A percentile compares a stretch with the other conserved stretches of the same genome.
Evolutionary conservation across 2,329 filamentous ascomycete genomes (phyloP).

Genomic region (Zasmidium angulare): DNA sequence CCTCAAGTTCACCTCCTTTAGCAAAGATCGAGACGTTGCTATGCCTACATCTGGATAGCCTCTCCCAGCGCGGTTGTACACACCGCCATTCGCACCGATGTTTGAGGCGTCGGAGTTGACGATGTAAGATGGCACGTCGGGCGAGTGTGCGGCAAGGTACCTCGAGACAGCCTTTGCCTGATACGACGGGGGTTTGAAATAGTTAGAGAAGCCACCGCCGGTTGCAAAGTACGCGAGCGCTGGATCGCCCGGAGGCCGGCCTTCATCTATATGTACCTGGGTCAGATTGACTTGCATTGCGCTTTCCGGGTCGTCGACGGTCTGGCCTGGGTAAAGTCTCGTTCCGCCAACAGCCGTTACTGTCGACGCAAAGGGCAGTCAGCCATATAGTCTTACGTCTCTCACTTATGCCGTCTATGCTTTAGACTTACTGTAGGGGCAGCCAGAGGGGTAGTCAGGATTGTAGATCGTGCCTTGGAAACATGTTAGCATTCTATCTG

Average conservation of each 20-base stretch:
- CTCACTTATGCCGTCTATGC: no score
- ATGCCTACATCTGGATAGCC: slow-evolving; percentile 39
- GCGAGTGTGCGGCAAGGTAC: slow-evolving; percentile 33
- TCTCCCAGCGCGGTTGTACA: slow-evolving; percentile 27
- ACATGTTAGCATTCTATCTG: not conserved
- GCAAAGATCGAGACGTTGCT: slow-evolving; percentile 16
- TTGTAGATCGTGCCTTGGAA: slow-evolving; percentile 19
- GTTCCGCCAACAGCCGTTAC: slow-evolving; percentile 45
- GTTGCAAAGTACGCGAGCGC: slow-evolving; percentile 13
- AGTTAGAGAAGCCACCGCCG: slow-evolving; percentile 31
- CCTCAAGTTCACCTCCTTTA: not conserved
- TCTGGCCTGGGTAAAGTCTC: not conserved
- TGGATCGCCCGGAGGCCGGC: not conserved
- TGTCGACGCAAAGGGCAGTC: no score
- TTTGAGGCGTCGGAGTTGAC: slow-evolving; percentile 1
- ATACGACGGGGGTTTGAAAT: slow-evolving; percentile 39
- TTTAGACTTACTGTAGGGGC: no score
- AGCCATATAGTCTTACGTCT: no score
- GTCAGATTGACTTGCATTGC: not conserved
- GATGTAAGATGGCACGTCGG: not conserved
- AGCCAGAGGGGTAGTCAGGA: slow-evolving; percentile 17
- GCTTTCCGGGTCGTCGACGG: not conserved
- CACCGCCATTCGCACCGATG: slow-evolving; percentile 10
- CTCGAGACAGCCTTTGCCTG: slow-evolving; percentile 40
- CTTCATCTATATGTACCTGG: not conserved